Base-by-base conservation (phyloP, 495 filamentous ascomycete species). In the Chaetomium fimeti region DNA sequence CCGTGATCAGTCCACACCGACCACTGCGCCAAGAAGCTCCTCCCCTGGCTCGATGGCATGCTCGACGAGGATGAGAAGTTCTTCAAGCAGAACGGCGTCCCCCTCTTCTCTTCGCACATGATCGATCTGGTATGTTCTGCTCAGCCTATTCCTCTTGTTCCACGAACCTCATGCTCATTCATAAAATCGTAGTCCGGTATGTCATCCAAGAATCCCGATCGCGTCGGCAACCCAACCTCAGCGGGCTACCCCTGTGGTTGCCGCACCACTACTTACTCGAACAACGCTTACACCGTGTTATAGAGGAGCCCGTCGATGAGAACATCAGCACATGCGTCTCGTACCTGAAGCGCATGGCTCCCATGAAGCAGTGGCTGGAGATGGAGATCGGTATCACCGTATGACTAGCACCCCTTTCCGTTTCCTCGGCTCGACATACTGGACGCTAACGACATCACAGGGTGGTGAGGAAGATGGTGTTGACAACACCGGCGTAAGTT, bases 321-420 rank as follows among this genome's bases (percentile, higher is more conserved):
- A 99, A 99, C 87, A 93, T 99, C 71, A 68, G 86, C 66, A 96
- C 91, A 70, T 97, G 92, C 63, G 89, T 88, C 72, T 85, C 88
- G 73, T 97, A 98, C 83, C 83, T 97, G 43, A 88, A 96, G 85
- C 87, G 93, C 66, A 90, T 88, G 66, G 89, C 90, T 45, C 91
- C 92, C 61, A 90, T 97, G 91, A 96, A 96, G 82, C 91, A 97
- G 77, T 99, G 91, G 91, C 85, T 99, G 60, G 94, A 99, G 84
- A 99, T 98, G 94, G 91, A 93, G 66, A 74, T 76, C 42, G 71
- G 74, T 22, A 74, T 76, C 67, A 73, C 74, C 20, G 63, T 65
- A 65, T 25, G 61, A 64, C 20, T 40, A 29, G 29, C 29, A 27
- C 12, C 20, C 25, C 9, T 13, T 18, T 12, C 8, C 4, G 0